These are phyloP conservation scores for Sporothrix variecibatus DNA, from an alignment of 2,329 filamentous ascomycete genomes.

Conservation along the genomic window DNA sequence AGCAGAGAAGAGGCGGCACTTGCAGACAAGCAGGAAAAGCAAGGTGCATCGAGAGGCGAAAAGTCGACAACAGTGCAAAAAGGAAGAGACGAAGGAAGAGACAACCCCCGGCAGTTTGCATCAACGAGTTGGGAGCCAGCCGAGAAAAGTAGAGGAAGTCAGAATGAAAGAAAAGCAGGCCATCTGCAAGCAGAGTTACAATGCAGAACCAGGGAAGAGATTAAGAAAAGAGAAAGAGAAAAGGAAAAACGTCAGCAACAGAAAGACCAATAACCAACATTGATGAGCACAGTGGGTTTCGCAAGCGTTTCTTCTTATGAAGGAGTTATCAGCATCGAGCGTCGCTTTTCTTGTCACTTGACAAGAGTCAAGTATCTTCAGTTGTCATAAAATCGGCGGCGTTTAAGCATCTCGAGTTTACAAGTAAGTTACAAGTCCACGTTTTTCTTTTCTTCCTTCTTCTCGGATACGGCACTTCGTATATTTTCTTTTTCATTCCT, in stretches of 20 bases:
- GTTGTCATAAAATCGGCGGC: not conserved
- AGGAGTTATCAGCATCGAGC: not conserved
- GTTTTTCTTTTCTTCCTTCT: not conserved
- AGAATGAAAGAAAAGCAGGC: not conserved
- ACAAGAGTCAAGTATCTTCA: not conserved
- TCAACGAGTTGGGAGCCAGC: not conserved
- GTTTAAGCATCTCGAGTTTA: not conserved
- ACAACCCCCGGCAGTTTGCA: not conserved
- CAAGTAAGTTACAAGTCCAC: not conserved
- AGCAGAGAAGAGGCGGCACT: not conserved
- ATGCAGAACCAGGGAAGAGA: not conserved
- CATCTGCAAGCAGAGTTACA: not conserved
- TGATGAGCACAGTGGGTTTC: not conserved
- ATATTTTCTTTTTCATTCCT: not conserved
- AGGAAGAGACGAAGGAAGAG: not conserved
- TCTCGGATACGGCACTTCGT: not conserved
- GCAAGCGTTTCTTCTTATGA: not conserved
- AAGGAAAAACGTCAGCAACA: not conserved
- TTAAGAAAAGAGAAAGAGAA: not conserved
- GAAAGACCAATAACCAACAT: not conserved
- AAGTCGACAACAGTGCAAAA: not conserved
- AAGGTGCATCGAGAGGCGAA: not conserved
- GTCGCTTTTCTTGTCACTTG: not conserved
- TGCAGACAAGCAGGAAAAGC: not conserved
- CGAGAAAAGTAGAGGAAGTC: not conserved